Percentiles rank a stretch among this genome's conserved stretches.
These are phyloP conservation scores for Wickerhamiella cacticola DNA, from an alignment of 805 yeast species.

Conservation along the genomic window DNA sequence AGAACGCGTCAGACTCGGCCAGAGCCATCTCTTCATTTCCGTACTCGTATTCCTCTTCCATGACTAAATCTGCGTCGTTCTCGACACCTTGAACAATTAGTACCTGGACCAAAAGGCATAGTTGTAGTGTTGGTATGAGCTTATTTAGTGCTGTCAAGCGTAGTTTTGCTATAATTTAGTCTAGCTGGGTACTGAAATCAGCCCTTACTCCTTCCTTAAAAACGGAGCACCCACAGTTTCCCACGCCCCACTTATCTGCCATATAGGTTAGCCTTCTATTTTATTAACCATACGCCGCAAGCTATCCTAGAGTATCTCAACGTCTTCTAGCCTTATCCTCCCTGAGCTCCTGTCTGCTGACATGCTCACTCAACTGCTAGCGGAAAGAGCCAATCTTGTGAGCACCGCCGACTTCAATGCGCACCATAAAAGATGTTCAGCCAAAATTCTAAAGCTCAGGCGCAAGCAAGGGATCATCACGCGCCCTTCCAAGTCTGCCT, in stretches of 20 bases:
- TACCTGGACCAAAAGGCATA: too few relatives aligned
- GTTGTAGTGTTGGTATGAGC: too few relatives aligned
- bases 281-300: not conserved
- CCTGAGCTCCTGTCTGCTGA: not conserved
- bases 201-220: too few relatives aligned
- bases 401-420: constrained; percentile 56
- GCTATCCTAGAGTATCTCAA: not conserved
- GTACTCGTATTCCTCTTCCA: constrained; percentile 15
- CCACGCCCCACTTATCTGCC: not conserved
- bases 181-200: too few relatives aligned
- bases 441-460: constrained; percentile 51
- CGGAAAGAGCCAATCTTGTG: constrained; percentile 32
- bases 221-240: too few relatives aligned
- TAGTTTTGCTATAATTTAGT: too few relatives aligned
- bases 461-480: constrained; percentile 50
- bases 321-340: too few relatives aligned
- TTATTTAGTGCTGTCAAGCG: too few relatives aligned
- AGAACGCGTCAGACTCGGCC: constrained; percentile 48
- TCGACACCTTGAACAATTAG: too few relatives aligned
- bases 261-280: not conserved
- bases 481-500: constrained; percentile 46
- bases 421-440: constrained; percentile 52
- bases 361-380: constrained; percentile 18
- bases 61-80: constrained; percentile 6
- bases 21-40: constrained; percentile 14